phyloP scores from a whole-genome alignment of 2,329 filamentous ascomycete genomes.

The Penicillium sp. region DNA sequence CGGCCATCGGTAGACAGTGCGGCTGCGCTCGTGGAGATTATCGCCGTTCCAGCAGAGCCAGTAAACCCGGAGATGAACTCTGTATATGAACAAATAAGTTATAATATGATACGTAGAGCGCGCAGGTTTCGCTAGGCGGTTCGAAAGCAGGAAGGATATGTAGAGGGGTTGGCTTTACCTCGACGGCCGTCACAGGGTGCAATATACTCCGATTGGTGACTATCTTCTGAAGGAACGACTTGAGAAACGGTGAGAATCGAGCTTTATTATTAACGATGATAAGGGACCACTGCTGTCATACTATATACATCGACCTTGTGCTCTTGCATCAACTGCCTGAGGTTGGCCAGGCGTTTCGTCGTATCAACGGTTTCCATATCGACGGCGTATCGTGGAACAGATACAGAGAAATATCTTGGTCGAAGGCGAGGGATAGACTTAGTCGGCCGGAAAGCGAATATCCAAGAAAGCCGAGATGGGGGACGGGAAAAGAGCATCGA shows the following conservation, averaged over 20 bases:
- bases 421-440: conserved; percentile 31
- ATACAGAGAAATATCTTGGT: conserved; percentile 45
- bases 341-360: conserved; percentile 71
- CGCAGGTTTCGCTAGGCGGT: conserved; percentile 1
- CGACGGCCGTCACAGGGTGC: conserved; percentile 91
- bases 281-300: conserved; percentile 50
- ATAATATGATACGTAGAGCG: conserved; percentile 13
- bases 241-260: conserved; percentile 41
- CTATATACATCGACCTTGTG: conserved; percentile 89
- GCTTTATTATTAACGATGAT: conserved; percentile 15
- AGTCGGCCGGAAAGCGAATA: conserved; percentile 35
- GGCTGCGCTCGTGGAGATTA: conserved; percentile 84
- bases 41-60: conserved; percentile 90
- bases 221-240: conserved; percentile 98
- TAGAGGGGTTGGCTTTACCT: conserved; percentile 57
- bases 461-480: conserved; percentile 36
- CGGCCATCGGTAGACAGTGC: conserved; percentile 92
- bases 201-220: conserved; percentile 97
- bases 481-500: conserved; percentile 43
- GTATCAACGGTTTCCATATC: conserved; percentile 84
- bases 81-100: conserved; percentile 31
- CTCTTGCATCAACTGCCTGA: conserved; percentile 86
- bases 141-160: conserved; percentile 10
- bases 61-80: conserved; percentile 93
- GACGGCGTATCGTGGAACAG: conserved; percentile 41